Evolutionary conservation across 441 rosid genomes (phyloP).

Genomic region (Corymbia calophylla): DNA sequence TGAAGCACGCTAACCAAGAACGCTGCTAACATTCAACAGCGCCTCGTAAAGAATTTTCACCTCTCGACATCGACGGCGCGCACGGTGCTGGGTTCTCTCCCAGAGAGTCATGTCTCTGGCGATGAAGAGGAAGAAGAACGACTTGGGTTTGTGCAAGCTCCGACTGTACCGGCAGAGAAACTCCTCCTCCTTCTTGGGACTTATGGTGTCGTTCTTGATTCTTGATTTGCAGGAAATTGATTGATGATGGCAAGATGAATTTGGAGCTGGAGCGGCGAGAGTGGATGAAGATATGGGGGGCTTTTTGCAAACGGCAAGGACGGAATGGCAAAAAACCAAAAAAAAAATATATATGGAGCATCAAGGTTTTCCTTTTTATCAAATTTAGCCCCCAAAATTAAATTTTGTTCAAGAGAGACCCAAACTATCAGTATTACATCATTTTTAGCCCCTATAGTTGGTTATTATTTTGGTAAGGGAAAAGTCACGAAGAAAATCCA

Average conservation of each 20-base stretch:
- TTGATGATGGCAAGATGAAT: neutral
- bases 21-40: neutral
- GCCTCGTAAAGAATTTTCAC: neutral
- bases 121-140: neutral
- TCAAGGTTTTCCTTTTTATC: neutral
- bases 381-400: neutral
- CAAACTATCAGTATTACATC: fast-evolving
- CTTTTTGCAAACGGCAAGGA: neutral
- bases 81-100: neutral
- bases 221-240: neutral
- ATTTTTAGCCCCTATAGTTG: neutral
- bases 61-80: neutral
- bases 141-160: neutral
- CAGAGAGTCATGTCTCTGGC: neutral
- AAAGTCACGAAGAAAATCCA: fast-evolving
- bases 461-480: neutral
- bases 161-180: fast-evolving
- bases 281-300: neutral
- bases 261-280: neutral
- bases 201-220: neutral
- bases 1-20: neutral
- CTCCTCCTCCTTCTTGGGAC: neutral
- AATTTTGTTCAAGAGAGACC: neutral
- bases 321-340: neutral
- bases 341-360: too few species aligned